Evolutionary conservation across 176 grass and related monocot species (phyloP).

Genomic region (Coix lacrymajobi): DNA sequence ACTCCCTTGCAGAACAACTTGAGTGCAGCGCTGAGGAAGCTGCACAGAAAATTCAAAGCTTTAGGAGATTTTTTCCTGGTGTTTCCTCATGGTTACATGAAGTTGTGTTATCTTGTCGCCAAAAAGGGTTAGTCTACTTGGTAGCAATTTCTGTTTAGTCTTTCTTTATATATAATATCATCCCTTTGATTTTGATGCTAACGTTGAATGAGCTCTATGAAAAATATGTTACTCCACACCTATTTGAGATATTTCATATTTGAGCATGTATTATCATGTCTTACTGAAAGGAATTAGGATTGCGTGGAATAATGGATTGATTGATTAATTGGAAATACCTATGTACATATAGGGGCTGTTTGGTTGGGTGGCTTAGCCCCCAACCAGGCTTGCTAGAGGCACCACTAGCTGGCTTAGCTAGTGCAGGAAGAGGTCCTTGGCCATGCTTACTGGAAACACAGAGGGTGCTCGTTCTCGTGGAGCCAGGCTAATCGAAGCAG

Average conservation of each 20-base stretch:
- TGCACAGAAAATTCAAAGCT: constrained; percentile 77
- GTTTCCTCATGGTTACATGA: constrained; percentile 80
- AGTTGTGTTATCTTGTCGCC: constrained; percentile 64
- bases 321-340: too few species aligned
- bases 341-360: too few species aligned
- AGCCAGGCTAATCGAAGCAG: too few species aligned
- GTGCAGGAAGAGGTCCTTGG: too few species aligned
- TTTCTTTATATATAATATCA: neutral
- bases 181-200: constrained; percentile 11
- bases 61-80: constrained; percentile 72
- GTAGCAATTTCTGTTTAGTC: constrained; percentile 4
- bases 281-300: too few species aligned
- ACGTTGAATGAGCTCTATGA: neutral
- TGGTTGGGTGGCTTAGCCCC: too few species aligned
- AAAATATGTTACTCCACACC: neutral
- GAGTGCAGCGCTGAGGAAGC: constrained; percentile 74
- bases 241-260: neutral
- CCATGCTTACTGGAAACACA: too few species aligned
- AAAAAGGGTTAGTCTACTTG: constrained; percentile 74
- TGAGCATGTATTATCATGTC: too few species aligned
- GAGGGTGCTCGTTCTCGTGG: too few species aligned
- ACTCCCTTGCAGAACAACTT: constrained; percentile 81
- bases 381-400: too few species aligned
- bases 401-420: too few species aligned
- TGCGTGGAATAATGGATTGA: too few species aligned